Percentiles rank a stretch among this genome's conserved stretches.
phyloP scores from a whole-genome alignment of 139 green algal genomes.

The Coelastrella sp. region DNA sequence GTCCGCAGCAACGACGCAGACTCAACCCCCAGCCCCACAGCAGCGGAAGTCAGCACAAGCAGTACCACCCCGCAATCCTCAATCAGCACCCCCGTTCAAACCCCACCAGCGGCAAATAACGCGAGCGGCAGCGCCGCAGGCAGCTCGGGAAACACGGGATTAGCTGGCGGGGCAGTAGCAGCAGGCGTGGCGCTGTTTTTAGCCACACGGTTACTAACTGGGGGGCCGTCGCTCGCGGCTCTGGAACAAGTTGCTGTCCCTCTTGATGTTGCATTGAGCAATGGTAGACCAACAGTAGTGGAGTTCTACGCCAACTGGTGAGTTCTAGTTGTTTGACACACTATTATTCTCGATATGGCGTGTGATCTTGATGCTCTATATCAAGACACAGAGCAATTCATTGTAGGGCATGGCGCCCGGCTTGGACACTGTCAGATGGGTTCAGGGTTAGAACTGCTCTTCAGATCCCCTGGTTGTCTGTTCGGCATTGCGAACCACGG shows the following conservation, averaged over 20 bases:
- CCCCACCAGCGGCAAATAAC: background rate
- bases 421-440: too few relatives aligned
- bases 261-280: slow-evolving; percentile 83
- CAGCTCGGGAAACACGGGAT: slow-evolving; percentile 37
- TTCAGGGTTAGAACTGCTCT: too few relatives aligned
- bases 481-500: too few relatives aligned
- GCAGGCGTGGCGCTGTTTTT: slow-evolving; percentile 75
- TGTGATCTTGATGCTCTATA: too few relatives aligned
- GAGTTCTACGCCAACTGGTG: slow-evolving; percentile 99
- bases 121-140: background rate
- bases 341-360: too few relatives aligned
- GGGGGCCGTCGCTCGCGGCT: slow-evolving; percentile 66
- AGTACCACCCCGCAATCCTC: background rate
- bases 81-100: too few relatives aligned
- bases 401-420: too few relatives aligned
- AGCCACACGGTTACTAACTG: slow-evolving; percentile 55
- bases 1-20: background rate
- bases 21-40: background rate
- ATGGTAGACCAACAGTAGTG: slow-evolving; percentile 88
- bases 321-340: too few relatives aligned
- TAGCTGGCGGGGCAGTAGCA: slow-evolving; percentile 73
- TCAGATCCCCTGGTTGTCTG: too few relatives aligned
- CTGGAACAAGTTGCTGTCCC: slow-evolving; percentile 77
- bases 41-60: background rate
- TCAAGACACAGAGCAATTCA: too few relatives aligned